Evolutionary conservation across 805 yeast genomes (phyloP).

Genomic region (Lachancea quebecensis): DNA sequence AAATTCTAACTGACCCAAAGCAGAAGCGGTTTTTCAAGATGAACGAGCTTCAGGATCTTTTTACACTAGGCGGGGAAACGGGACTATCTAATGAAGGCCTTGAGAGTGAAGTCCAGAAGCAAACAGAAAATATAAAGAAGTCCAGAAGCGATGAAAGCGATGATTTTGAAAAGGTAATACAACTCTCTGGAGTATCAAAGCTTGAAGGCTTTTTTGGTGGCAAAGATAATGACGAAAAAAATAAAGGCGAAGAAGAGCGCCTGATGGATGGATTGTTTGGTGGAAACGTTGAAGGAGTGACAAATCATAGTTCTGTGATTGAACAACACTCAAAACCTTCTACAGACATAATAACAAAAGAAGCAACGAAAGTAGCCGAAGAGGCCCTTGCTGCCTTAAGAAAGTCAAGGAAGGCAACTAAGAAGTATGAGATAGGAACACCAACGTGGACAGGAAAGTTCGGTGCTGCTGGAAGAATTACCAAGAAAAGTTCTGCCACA

Average conservation of each 20-base stretch:
- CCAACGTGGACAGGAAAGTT: slow-evolving; percentile 97
- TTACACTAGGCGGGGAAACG: slow-evolving; percentile 66
- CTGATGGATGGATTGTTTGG: slow-evolving; percentile 70
- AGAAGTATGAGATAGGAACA: slow-evolving; percentile 51
- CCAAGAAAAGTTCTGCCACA: slow-evolving; percentile 13
- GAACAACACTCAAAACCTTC: slow-evolving; percentile 37
- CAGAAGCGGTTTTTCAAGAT: slow-evolving; percentile 88
- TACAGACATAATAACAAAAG: slow-evolving; percentile 41
- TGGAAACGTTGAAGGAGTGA: slow-evolving; percentile 64
- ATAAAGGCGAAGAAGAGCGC: slow-evolving; percentile 48
- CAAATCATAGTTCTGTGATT: slow-evolving; percentile 74
- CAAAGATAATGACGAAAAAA: slow-evolving; percentile 35
- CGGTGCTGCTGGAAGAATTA: slow-evolving; percentile 70
- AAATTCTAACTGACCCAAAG: slow-evolving; percentile 90
- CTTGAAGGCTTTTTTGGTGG: slow-evolving; percentile 57
- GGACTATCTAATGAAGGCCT: slow-evolving; percentile 34
- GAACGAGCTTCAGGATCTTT: slow-evolving; percentile 86
- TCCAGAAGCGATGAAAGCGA: slow-evolving; percentile 43
- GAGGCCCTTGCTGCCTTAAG: slow-evolving; percentile 50
- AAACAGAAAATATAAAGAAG: slow-evolving; percentile 38
- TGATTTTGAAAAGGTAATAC: slow-evolving; percentile 59
- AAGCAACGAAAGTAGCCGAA: slow-evolving; percentile 52
- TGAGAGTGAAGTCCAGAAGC: slow-evolving; percentile 51
- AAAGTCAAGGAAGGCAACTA: slow-evolving; percentile 43
- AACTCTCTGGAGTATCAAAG: slow-evolving; percentile 65